These are phyloP conservation scores for Diospyros kaki DNA, from an alignment of 148 eudicot species.

Conservation along the genomic window DNA sequence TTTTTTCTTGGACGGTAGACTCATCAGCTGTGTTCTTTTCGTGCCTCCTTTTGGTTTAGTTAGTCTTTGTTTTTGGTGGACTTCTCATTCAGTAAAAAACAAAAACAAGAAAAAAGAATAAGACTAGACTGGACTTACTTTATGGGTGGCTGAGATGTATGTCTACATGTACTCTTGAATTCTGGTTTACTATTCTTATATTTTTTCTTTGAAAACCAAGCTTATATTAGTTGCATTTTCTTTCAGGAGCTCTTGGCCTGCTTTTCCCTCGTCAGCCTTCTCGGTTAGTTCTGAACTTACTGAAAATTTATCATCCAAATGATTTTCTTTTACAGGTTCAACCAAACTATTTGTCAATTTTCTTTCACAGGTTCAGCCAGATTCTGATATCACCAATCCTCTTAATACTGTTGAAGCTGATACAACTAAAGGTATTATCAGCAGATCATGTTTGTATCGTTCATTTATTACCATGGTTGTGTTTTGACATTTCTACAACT, in stretches of 20 bases:
- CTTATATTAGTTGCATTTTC: slow-evolving; percentile 5
- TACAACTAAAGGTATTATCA: slow-evolving; percentile 31
- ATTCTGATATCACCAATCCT: slow-evolving; percentile 27
- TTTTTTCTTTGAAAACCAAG: slow-evolving; percentile 1
- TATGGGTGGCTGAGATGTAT: not conserved
- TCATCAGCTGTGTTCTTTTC: too few relatives aligned
- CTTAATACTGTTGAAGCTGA: slow-evolving; percentile 29
- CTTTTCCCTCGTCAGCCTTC: slow-evolving; percentile 50
- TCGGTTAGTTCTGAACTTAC: slow-evolving; percentile 38
- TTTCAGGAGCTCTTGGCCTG: slow-evolving; percentile 71
- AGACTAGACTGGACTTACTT: too few relatives aligned
- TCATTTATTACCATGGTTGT: not conserved
- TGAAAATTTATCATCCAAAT: slow-evolving; percentile 4
- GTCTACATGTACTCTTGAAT: too few relatives aligned
- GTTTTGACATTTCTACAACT: not conserved
- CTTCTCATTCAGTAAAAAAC: too few relatives aligned
- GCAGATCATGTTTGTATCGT: not conserved
- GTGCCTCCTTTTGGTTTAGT: too few relatives aligned
- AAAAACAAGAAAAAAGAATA: too few relatives aligned
- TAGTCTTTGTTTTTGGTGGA: too few relatives aligned
- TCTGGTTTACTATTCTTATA: not conserved
- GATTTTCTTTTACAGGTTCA: not conserved
- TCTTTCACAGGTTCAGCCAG: slow-evolving; percentile 46
- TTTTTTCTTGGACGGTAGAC: too few relatives aligned
- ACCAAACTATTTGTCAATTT: not conserved